These are phyloP conservation scores for Fraxinus sp. DNA, from an alignment of 305 asterid species.

Conservation along the genomic window DNA sequence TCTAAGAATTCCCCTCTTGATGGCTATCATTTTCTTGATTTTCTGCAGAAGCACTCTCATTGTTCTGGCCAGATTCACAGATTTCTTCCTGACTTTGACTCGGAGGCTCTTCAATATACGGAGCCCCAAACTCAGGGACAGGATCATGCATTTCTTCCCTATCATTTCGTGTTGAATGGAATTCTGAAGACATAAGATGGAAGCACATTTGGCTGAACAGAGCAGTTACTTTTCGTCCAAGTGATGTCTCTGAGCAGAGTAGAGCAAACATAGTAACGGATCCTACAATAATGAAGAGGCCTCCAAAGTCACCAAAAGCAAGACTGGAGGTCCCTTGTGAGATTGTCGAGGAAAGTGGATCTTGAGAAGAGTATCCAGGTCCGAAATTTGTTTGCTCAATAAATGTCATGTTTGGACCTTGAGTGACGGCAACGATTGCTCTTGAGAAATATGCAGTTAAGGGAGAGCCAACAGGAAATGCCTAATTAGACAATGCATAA, in stretches of 20 bases:
- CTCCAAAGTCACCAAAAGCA: constrained; percentile 46
- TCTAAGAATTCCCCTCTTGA: neutral
- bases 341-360: constrained; percentile 41
- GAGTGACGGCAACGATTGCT: constrained; percentile 52
- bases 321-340: constrained; percentile 43
- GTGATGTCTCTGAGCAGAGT: constrained; percentile 44
- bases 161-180: neutral
- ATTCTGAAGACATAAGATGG: constrained; percentile 12
- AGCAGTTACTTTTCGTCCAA: constrained; percentile 27
- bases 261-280: constrained; percentile 40
- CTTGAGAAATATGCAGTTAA: constrained; percentile 44
- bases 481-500: constrained; percentile 30
- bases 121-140: neutral
- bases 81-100: neutral
- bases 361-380: constrained; percentile 40
- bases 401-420: constrained; percentile 34
- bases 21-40: neutral
- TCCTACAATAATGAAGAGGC: constrained; percentile 50
- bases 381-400: constrained; percentile 41
- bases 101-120: neutral
- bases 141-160: neutral
- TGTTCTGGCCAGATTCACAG: neutral
- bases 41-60: neutral
- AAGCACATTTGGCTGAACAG: constrained; percentile 9
- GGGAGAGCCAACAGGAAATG: constrained; percentile 43